Conservation (phyloP, 306 rosid species). For the Prunus mongolica region DNA sequence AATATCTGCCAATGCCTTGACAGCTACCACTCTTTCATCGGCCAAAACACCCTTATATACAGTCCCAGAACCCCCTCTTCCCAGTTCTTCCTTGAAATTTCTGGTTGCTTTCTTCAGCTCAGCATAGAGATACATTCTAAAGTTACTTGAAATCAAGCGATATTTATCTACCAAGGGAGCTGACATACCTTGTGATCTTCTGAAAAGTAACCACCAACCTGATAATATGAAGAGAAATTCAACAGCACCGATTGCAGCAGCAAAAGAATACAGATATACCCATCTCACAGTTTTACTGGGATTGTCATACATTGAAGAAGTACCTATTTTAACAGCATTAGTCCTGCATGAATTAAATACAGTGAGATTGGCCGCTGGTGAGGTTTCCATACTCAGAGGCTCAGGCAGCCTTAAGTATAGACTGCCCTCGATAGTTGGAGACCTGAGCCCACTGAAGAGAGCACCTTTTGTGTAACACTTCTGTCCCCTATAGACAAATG, state of each 20-base stretch:
- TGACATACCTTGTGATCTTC: neutral
- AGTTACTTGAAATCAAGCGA: neutral
- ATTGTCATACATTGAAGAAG: neutral
- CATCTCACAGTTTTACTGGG: neutral
- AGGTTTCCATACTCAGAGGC: conserved; percentile 2
- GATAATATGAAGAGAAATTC: neutral
- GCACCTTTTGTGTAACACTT: conserved; percentile 33
- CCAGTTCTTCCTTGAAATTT: conserved; percentile 40
- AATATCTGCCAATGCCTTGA: conserved; percentile 26
- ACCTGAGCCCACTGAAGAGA: conserved; percentile 27
- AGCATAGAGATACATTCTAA: conserved; percentile 23
- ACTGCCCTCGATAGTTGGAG: conserved; percentile 21
- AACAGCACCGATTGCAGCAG: neutral
- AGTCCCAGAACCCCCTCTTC: conserved; percentile 38
- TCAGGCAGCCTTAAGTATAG: conserved; percentile 25
- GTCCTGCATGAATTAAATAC: neutral
- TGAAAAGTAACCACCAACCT: conserved; percentile 9
- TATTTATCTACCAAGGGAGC: neutral
- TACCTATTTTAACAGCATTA: neutral
- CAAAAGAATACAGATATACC: conserved; percentile 5
- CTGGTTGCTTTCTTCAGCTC: conserved; percentile 42
- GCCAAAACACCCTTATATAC: conserved; percentile 36
- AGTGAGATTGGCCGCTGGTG: neutral
- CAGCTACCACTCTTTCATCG: conserved; percentile 30
- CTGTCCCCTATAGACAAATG: conserved; percentile 13